Evolutionary conservation across 495 filamentous ascomycete species (phyloP), one percentile per base, ranked within the genome.

Genomic region (Elaphomyces granulatus): DNA sequence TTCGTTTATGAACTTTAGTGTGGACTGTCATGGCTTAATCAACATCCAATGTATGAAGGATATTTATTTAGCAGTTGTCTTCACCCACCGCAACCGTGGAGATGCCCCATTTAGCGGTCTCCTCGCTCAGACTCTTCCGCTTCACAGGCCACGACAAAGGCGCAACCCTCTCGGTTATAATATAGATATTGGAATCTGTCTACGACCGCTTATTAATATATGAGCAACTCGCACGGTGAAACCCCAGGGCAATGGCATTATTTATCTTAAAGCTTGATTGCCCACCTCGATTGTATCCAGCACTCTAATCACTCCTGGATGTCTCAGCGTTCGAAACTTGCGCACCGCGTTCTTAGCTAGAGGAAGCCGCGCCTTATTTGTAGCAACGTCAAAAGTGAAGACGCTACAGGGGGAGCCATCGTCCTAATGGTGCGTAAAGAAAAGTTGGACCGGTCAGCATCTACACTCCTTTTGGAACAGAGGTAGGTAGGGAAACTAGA

Each of bases 61-160:
- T n/a, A n/a, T n/a, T n/a, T n/a, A n/a, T n/a, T n/a, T n/a, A n/a
- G n/a, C n/a, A n/a, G n/a, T n/a, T n/a, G 3, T 17, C 23, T 20
- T 12, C 36, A 54, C 75, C 38, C 66, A 90, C 83, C 52, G 90
- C 87, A 34, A 94, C 68, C 46, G 73, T 82, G 51, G 82, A 81
- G 30, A 96, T 61, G 0, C 90, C 90, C 90, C 90, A 96, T 74
- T 94, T 96, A 4, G 85, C 71, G 1, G 86, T 95, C 60, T 96
- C 92, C 16, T 80, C 72, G 37, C 74, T 84, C 42, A 96, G 50
- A 47, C 78, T 83, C 63, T 82, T 86, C 48, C 87, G 70, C 55
- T 79, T 83, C 31, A 85, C 76, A 49, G 87, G 74, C 87, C 87
- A 95, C 34, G 73, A 70, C 16, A 98, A 66, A 0, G 92, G 90